These are phyloP conservation scores for Termitomyces sp. DNA, from an alignment of 768 basidiomycete species.

Conservation along the genomic window DNA sequence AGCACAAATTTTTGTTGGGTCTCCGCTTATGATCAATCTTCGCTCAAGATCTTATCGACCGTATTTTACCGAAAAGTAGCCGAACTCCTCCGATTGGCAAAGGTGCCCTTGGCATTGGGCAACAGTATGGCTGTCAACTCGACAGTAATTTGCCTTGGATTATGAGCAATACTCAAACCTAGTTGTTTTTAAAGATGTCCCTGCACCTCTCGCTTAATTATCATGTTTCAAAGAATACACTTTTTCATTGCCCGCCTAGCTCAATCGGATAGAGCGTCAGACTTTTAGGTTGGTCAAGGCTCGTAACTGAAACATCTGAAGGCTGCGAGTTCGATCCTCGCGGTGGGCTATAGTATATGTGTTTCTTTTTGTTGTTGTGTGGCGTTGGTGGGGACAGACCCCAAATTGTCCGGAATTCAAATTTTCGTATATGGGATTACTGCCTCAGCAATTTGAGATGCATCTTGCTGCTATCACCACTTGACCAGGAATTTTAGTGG, in stretches of 20 bases:
- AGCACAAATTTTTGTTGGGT: not conserved
- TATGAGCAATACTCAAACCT: too few species aligned
- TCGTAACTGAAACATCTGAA: slow-evolving; percentile 46
- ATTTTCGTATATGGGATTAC: too few species aligned
- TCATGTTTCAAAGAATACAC: too few species aligned
- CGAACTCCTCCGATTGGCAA: too few species aligned
- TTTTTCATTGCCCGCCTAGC: slow-evolving; percentile 43
- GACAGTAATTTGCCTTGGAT: not conserved
- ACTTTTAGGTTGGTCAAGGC: slow-evolving; percentile 31
- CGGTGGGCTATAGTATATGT: slow-evolving; percentile 1
- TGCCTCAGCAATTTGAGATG: too few species aligned
- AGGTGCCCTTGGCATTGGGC: not conserved
- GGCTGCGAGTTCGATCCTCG: slow-evolving; percentile 85
- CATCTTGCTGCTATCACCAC: too few species aligned
- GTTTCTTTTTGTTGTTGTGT: too few species aligned
- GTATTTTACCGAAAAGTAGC: not conserved
- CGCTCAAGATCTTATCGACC: not conserved
- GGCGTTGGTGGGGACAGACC: too few species aligned
- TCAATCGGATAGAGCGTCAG: slow-evolving; percentile 66
- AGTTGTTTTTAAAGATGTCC: not conserved
- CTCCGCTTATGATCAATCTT: not conserved
- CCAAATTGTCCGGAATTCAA: too few species aligned
- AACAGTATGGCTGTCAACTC: not conserved
- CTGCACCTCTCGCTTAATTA: too few species aligned
- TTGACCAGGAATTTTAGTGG: too few species aligned